Evolutionary conservation across 129 eudicot genomes (phyloP).

Genomic region (Flaveria sonorensis): DNA sequence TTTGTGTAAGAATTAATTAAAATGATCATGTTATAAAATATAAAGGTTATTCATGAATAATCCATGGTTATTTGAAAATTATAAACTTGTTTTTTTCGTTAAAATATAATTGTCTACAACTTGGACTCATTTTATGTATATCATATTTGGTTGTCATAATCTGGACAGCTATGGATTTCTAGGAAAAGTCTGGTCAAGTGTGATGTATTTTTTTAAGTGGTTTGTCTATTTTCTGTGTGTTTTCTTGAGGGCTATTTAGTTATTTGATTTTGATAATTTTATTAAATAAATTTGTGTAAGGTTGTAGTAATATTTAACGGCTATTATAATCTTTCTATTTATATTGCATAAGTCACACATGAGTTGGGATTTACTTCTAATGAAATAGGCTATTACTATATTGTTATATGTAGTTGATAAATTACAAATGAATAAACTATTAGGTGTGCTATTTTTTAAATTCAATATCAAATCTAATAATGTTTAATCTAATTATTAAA

Average conservation of each 20-base stretch:
- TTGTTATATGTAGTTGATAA: background rate
- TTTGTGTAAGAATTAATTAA: background rate
- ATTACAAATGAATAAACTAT: background rate
- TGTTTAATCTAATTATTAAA: too few relatives aligned
- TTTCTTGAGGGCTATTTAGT: background rate
- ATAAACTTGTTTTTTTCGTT: background rate
- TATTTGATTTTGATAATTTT: background rate
- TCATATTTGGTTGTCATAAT: conserved; percentile 25
- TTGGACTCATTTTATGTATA: background rate
- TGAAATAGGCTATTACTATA: background rate
- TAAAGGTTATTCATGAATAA: background rate
- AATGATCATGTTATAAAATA: background rate
- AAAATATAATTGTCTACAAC: background rate
- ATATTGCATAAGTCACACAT: background rate
- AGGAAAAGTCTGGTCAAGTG: conserved; percentile 16
- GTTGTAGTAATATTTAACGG: background rate
- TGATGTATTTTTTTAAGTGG: conserved; percentile 10
- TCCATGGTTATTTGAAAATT: background rate
- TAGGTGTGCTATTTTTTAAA: background rate
- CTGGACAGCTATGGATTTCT: conserved; percentile 23
- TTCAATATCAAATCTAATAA: too few relatives aligned
- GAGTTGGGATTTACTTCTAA: background rate
- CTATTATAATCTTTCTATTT: background rate
- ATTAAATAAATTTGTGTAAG: background rate
- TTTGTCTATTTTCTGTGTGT: conserved; percentile 2